phyloP scores from a whole-genome alignment of 495 filamentous ascomycete species.

The Daldinia bambusicola region DNA sequence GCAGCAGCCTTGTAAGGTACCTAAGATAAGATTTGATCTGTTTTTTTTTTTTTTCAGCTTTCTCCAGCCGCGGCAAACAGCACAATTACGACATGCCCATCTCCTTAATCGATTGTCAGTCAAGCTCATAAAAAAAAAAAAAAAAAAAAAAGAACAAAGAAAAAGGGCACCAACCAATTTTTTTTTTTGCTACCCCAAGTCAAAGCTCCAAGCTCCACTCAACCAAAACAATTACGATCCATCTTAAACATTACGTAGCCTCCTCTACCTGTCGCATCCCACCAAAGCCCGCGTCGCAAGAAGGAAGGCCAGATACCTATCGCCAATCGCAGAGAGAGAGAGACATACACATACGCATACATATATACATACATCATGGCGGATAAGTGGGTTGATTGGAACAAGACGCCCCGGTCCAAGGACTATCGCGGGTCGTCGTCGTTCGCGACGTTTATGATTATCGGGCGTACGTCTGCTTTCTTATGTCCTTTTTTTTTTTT shows the following conservation, averaged over 20 bases:
- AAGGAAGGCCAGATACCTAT: too few species aligned
- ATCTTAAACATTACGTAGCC: constrained; percentile 22
- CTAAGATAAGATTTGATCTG: not conserved
- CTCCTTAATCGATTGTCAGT: constrained; percentile 7
- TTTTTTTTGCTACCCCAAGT: not conserved
- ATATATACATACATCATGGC: constrained; percentile 29
- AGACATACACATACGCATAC: too few species aligned
- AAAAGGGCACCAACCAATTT: not conserved
- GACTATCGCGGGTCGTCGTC: constrained; percentile 62
- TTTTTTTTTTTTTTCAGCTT: constrained; percentile 22
- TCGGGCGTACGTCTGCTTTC: constrained; percentile 77
- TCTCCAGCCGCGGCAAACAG: constrained; percentile 30
- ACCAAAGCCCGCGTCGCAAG: constrained; percentile 1
- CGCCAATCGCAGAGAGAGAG: too few species aligned
- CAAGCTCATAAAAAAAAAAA: not conserved
- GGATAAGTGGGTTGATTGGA: constrained; percentile 60
- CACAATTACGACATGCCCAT: constrained; percentile 4
- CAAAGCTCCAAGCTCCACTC: not conserved
- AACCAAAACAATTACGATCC: not conserved
- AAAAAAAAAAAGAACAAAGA: too few species aligned
- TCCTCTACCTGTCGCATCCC: constrained; percentile 17
- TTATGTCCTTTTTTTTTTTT: not conserved
- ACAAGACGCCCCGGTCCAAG: constrained; percentile 59
- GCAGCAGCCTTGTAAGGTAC: not conserved
- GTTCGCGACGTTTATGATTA: constrained; percentile 95